phyloP scores from a whole-genome alignment of 179 eudicot genomes.

The Spergularia azorica region DNA sequence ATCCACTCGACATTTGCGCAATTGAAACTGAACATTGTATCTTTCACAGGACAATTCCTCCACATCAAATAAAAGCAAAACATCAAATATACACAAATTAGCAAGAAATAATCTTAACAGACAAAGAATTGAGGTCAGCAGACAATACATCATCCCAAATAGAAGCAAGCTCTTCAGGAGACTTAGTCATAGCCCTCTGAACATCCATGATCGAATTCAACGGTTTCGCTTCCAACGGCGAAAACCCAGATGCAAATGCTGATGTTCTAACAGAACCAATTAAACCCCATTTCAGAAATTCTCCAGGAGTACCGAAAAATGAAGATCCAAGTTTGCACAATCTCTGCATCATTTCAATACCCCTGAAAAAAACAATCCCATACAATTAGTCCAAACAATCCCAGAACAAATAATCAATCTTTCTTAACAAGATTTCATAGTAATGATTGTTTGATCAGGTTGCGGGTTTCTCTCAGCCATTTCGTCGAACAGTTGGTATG shows the following conservation, averaged over 20 bases:
- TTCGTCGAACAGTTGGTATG: constrained; percentile 25
- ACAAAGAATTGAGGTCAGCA: neutral
- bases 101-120: neutral
- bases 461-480: constrained; percentile 11
- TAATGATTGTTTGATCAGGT: too few species aligned
- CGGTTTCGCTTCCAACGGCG: constrained; percentile 74
- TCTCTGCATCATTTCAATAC: constrained; percentile 23
- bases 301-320: constrained; percentile 37
- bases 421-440: neutral
- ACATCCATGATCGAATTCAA: constrained; percentile 76
- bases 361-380: constrained; percentile 9
- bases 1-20: neutral
- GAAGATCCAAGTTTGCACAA: constrained; percentile 31
- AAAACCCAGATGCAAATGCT: constrained; percentile 78
- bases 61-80: neutral
- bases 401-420: neutral
- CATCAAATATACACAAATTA: neutral
- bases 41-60: too few species aligned
- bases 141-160: constrained; percentile 89
- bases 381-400: neutral
- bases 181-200: constrained; percentile 59
- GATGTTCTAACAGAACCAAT: constrained; percentile 61
- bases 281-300: constrained; percentile 55
- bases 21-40: neutral
- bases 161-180: constrained; percentile 70